Conservation (phyloP, 2,329 filamentous ascomycete genomes). For the Colletotrichum horii region DNA sequence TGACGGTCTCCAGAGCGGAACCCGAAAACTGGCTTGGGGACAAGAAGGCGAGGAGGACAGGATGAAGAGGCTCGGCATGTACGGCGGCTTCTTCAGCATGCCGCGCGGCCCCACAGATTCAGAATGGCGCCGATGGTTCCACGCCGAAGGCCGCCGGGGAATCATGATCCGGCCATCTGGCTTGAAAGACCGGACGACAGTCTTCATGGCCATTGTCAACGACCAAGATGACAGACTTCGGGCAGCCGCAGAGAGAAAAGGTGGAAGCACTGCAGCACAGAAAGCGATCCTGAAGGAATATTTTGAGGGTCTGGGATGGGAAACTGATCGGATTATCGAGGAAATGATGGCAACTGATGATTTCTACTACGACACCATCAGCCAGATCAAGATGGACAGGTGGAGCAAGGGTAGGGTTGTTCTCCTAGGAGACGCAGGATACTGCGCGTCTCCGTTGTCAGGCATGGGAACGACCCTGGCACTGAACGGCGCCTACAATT, state of each 20-base stretch:
- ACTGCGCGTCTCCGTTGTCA: slow-evolving; percentile 48
- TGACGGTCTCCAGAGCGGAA: slow-evolving; percentile 57
- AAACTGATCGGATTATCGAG: slow-evolving; percentile 37
- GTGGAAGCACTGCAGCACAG: slow-evolving; percentile 33
- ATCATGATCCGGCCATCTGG: slow-evolving; percentile 43
- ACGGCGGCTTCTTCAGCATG: slow-evolving; percentile 45
- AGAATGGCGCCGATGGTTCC: slow-evolving; percentile 29
- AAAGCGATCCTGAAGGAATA: slow-evolving; percentile 44
- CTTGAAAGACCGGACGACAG: slow-evolving; percentile 8
- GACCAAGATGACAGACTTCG: slow-evolving; percentile 27
- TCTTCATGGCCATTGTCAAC: slow-evolving; percentile 34
- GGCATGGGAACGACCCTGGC: slow-evolving; percentile 54
- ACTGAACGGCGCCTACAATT: slow-evolving; percentile 52
- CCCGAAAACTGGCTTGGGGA: slow-evolving; percentile 44
- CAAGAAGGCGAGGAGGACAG: slow-evolving; percentile 27
- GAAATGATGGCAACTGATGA: slow-evolving; percentile 41
- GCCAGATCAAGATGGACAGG: slow-evolving; percentile 43
- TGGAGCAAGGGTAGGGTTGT: slow-evolving; percentile 43
- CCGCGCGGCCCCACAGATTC: slow-evolving; percentile 30
- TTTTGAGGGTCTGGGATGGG: slow-evolving; percentile 53
- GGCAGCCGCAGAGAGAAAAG: slow-evolving; percentile 14
- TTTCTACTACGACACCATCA: slow-evolving; percentile 48
- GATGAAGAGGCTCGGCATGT: slow-evolving; percentile 35
- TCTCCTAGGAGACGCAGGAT: slow-evolving; percentile 55
- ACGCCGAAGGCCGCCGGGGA: slow-evolving; percentile 37